Evolutionary conservation across 768 basidiomycete species (phyloP), one percentile per base, ranked within the genome.

Genomic region (Leccinum disarticulatum): DNA sequence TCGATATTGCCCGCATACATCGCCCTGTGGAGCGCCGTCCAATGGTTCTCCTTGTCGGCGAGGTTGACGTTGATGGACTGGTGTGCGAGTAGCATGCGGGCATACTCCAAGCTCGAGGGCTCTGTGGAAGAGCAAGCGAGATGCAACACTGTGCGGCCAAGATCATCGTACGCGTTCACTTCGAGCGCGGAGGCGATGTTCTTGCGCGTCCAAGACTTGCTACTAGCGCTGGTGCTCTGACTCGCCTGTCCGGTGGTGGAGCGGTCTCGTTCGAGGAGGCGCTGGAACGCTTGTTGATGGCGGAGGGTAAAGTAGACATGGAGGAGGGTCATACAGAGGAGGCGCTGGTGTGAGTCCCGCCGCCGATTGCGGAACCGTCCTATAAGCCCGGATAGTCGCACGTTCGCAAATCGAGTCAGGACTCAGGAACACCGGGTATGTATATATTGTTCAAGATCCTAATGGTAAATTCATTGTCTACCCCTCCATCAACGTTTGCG

Each of bases 21-120:
- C 2, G 92, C 92, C 52, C 94, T 79, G 68, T 99, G 96, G 22
- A 98, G 77, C 7, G 95, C 83, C 1, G 93, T 96, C 91, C 94
- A 98, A 58, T 88, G 88, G 58, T 84, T 91, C 79, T 98, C 96
- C 55, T 71, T 71, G 73, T 99, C 96, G 46, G 78, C 76, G 7
- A 90, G 59, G 65, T 98, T 98, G 64, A 93, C 84, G 58, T 90
- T 87, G 71, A 95, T 79, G 25, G 77, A 74, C 1, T 92, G 86
- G 63, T 93, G 88, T 17, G 83, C 81, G 54, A 98, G 81, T 6
- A 98, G 77, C 56, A 90, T 77, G 54, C 85, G 80, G 46, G 91
- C 83, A 70, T 90, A 98, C 66, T 93, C 90, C 64, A 91, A 72
- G 50, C 85, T 82, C n/a, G 76, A 73, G 1, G 79, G 71, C 31